phyloP scores from a whole-genome alignment of 2,329 filamentous ascomycete genomes.

The Aureobasidium sp. region DNA sequence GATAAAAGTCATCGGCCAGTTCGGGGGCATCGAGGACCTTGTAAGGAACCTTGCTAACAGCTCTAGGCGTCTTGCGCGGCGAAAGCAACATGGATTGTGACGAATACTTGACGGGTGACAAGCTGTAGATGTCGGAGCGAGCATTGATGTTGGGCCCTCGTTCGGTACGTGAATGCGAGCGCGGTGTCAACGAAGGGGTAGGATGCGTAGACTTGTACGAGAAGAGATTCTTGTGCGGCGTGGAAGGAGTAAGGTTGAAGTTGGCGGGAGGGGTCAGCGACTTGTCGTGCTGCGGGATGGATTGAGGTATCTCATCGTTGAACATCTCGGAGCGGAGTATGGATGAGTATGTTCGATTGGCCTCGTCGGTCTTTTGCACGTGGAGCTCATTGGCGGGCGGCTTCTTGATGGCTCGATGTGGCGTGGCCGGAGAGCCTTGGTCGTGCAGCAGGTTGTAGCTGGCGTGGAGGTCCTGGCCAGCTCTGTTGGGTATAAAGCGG shows the following conservation, averaged over 20 bases:
- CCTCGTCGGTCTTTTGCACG: slow-evolving; percentile 92
- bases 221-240: slow-evolving; percentile 95
- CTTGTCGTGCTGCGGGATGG: slow-evolving; percentile 54
- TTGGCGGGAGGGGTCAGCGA: slow-evolving; percentile 71
- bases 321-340: slow-evolving; percentile 88
- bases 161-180: slow-evolving; percentile 56
- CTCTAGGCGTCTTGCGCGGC: slow-evolving; percentile 77
- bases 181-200: slow-evolving; percentile 77
- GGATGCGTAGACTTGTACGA: slow-evolving; percentile 73
- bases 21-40: slow-evolving; percentile 97
- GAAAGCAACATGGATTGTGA: slow-evolving; percentile 92
- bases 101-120: slow-evolving; percentile 87
- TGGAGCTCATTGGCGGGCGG: slow-evolving; percentile 84
- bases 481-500: slow-evolving; percentile 87
- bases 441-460: slow-evolving; percentile 90
- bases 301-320: slow-evolving; percentile 79
- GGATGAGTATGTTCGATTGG: slow-evolving; percentile 85
- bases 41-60: slow-evolving; percentile 93
- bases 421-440: slow-evolving; percentile 85
- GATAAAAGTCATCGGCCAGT: slow-evolving; percentile 92
- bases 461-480: slow-evolving; percentile 86
- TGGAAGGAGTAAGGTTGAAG: slow-evolving; percentile 74
- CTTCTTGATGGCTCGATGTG: slow-evolving; percentile 76
- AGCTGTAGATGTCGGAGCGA: slow-evolving; percentile 85
- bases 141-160: slow-evolving; percentile 85